Base-by-base conservation (phyloP, 2,329 filamentous ascomycete genomes). In the Passalora sequoiae region DNA sequence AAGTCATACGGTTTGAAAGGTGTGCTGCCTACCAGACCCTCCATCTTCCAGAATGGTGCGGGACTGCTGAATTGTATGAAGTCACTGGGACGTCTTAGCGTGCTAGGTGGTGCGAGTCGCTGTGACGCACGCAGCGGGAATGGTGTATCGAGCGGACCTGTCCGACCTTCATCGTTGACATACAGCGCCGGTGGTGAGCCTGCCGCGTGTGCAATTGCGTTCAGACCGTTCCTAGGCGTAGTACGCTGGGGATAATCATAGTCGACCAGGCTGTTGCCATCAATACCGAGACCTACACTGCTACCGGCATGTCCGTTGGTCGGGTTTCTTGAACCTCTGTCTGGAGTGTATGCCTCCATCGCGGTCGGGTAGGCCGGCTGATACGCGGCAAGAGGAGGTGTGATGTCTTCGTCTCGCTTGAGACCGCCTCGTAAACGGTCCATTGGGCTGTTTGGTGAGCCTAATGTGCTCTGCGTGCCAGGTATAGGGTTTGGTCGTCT, bases 41-140 rank as follows among this genome's bases (percentile, higher is more conserved):
- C 81, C 64, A 86, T 92, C 63, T 86, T 89, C 87, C 87, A 94
- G 65, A 94, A 92, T 0, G 86, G 86, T 1, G 87, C 87, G 0
- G 87, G 87, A 22, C 84, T 89, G 55, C 83, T 88, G 33, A 87
- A 89, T 24, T 86, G 85, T 77, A 91, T 88, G 63, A 88, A 86
- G 59, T 89, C 84, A 60, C 84, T 89, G 7, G 87, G 87, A 43
- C 86, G 75, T 60, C 89, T 84, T 4, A 84, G 80, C 4, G 86
- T 91, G 58, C 84, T 89, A 0, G 86, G 86, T 21, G 87, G 87
- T 1, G 83, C 85, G 29, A 91, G 74, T 54, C 78, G 79, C 21
- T 86, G 86, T 13, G 57, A 60, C 19, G 62, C 62, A 6, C 62
- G 58, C 15, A 66, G 56, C 7, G 63, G 63, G 47, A 66, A 66